phyloP scores from a whole-genome alignment of 192 early-diverging fungal species.

The Rhizophagus prolifer region DNA sequence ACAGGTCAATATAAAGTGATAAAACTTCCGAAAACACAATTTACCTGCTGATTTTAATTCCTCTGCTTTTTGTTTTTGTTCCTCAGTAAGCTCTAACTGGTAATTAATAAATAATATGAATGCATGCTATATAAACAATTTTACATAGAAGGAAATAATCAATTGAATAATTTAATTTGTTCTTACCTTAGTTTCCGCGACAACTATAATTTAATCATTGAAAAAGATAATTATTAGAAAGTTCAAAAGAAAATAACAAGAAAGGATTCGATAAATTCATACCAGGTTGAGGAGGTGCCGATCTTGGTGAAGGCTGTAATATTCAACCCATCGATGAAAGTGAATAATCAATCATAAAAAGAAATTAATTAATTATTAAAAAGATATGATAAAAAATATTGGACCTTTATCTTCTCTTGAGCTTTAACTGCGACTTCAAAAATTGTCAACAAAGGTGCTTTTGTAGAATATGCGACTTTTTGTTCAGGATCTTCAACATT shows the following conservation, averaged over 20 bases:
- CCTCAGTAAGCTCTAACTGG: conserved; percentile 46
- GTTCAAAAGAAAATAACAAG: not conserved
- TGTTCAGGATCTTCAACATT: conserved; percentile 70
- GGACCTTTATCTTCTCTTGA: conserved; percentile 61
- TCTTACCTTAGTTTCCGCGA: not conserved
- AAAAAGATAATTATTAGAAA: not conserved
- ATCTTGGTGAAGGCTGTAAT: not conserved
- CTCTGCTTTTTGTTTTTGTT: conserved; percentile 81
- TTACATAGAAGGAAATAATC: too few relatives aligned
- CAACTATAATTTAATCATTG: not conserved
- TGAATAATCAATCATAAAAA: not conserved
- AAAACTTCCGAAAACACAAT: not conserved
- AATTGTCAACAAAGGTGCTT: conserved; percentile 76
- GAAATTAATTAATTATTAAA: not conserved
- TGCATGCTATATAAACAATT: too few relatives aligned
- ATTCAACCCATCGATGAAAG: not conserved
- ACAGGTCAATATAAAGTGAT: not conserved
- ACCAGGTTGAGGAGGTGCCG: not conserved
- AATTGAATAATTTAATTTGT: not conserved
- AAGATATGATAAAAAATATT: not conserved
- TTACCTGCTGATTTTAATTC: conserved; percentile 73
- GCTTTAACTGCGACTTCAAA: conserved; percentile 91
- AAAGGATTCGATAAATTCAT: not conserved
- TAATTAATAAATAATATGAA: not conserved
- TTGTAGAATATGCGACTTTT: conserved; percentile 71